These are phyloP conservation scores for Penicillium paxilli DNA, from an alignment of 495 filamentous ascomycete genomes.

Conservation along the genomic window DNA sequence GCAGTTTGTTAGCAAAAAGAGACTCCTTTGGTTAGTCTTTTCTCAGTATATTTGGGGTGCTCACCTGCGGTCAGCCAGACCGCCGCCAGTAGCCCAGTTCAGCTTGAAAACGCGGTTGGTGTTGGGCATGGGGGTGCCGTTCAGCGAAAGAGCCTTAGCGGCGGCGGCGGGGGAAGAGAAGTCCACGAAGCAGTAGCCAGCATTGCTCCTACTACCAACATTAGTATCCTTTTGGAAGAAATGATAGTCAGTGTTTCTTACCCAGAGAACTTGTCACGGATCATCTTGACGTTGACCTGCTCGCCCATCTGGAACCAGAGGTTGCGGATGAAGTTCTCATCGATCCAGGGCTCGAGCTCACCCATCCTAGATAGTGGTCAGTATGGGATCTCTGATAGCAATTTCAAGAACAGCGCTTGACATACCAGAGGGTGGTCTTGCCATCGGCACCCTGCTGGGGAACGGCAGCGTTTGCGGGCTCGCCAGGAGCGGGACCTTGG, in stretches of 20 bases:
- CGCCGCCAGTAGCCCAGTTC: constrained; percentile 98
- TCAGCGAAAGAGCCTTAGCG: constrained; percentile 83
- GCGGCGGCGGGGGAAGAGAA: constrained; percentile 83
- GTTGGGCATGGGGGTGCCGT: constrained; percentile 91
- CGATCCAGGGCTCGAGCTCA: constrained; percentile 98
- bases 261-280: constrained; percentile 99
- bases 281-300: constrained; percentile 98
- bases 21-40: too few relatives aligned
- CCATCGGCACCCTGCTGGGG: constrained; percentile 60
- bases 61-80: constrained; percentile 88
- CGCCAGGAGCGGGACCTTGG: constrained; percentile 52
- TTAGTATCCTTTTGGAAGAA: constrained; percentile 37
- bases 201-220: constrained; percentile 74
- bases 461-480: constrained; percentile 50
- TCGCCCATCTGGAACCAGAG: constrained; percentile 90
- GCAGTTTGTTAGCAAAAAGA: neutral
- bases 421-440: constrained; percentile 84
- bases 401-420: neutral
- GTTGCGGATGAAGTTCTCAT: constrained; percentile 96
- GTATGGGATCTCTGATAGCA: neutral
- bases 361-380: constrained; percentile 81
- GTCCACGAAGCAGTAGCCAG: constrained; percentile 98
- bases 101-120: constrained; percentile 95
- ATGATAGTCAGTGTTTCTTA: constrained; percentile 47
- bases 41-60: too few relatives aligned